A percentile compares a stretch with the other conserved stretches of the same genome.
Evolutionary conservation across 176 grass and related monocot species (phyloP).

Genomic region (Sorghum bicolor): Sorghum_bicolor_NCBIv3 NC_012871.2:60132501-60133000

Average conservation of each 20-base stretch:
- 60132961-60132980: not conserved
- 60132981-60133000: not conserved
- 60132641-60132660: slow-evolving; percentile 32
- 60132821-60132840: not conserved
- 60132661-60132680: slow-evolving; percentile 20
- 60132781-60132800: not conserved
- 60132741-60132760: not conserved
- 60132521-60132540: not conserved
- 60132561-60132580: not conserved
- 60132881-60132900: not conserved
- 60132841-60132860: not conserved
- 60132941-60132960: not conserved
- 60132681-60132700: not conserved
- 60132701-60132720: not conserved
- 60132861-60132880: not conserved
- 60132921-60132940: not conserved
- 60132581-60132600: slow-evolving; percentile 16
- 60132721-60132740: not conserved
- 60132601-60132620: not conserved
- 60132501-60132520: slow-evolving; percentile 11
- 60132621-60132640: slow-evolving; percentile 9
- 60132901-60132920: not conserved
- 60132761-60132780: not conserved
- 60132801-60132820: not conserved
- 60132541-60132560: not conserved